Evolutionary conservation across 495 filamentous ascomycete species (phyloP).

Genomic region (Aspergillus saccharolyticus): DNA sequence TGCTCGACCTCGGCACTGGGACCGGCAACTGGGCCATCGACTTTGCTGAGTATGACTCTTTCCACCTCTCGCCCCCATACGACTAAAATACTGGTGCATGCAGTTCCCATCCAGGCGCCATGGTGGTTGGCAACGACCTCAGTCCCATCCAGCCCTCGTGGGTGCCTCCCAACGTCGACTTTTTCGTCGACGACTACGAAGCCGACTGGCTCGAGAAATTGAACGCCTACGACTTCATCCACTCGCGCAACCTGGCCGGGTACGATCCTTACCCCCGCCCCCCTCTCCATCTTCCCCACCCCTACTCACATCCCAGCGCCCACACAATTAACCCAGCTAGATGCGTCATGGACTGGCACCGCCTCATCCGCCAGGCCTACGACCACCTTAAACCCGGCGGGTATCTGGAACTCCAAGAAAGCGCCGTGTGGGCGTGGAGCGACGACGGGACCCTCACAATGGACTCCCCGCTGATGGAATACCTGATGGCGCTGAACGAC

Average conservation of each 20-base stretch:
- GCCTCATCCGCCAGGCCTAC: constrained; percentile 4
- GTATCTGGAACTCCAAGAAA: constrained; percentile 38
- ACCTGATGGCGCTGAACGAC: background rate
- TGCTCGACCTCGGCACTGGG: constrained; percentile 7
- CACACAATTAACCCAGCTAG: background rate
- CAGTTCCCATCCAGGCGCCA: background rate
- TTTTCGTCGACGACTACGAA: constrained; percentile 13
- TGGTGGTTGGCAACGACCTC: constrained; percentile 9
- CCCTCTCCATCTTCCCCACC: background rate
- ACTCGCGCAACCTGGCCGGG: constrained; percentile 7
- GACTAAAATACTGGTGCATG: background rate
- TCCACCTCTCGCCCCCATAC: background rate
- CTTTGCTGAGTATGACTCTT: constrained; percentile 3
- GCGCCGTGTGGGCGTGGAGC: constrained; percentile 25
- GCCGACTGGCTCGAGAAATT: constrained; percentile 9
- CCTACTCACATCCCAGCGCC: background rate
- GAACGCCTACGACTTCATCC: constrained; percentile 13
- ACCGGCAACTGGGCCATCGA: constrained; percentile 10
- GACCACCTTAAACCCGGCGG: constrained; percentile 36
- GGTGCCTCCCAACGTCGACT: constrained; percentile 16
- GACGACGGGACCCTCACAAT: constrained; percentile 17
- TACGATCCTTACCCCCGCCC: too few relatives aligned
- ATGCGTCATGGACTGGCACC: constrained; percentile 9
- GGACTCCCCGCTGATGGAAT: background rate
- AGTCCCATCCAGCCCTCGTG: constrained; percentile 13